These are phyloP conservation scores for Naganishia sp. DNA, from an alignment of 1,284 basidiomycete species.

Conservation along the genomic window DNA sequence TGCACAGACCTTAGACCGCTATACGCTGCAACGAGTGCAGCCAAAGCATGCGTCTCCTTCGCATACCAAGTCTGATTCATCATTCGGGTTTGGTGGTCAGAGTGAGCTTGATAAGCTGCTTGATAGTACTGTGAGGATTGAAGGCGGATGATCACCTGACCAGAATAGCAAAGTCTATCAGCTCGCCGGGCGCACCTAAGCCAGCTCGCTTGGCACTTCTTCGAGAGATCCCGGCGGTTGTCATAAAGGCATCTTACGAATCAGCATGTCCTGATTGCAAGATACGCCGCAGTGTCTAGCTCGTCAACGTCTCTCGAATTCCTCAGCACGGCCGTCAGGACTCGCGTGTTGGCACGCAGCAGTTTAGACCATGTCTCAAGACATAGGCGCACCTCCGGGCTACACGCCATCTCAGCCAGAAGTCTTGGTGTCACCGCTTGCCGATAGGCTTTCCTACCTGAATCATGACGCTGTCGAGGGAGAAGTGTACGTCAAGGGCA, in stretches of 20 bases:
- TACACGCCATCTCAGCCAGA: conserved; percentile 28
- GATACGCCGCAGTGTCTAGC: background rate
- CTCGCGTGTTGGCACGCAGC: background rate
- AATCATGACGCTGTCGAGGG: conserved; percentile 26
- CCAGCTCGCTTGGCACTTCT: conserved; percentile 2
- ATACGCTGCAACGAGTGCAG: background rate
- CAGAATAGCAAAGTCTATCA: background rate
- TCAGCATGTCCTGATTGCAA: background rate
- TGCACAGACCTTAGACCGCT: background rate
- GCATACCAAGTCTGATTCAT: no score
- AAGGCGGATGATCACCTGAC: background rate
- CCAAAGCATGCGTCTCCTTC: background rate
- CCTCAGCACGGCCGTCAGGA: no score
- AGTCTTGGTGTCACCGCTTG: conserved; percentile 28
- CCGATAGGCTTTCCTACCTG: conserved; percentile 27
- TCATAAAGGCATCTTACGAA: conserved; percentile 16
- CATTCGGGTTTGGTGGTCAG: no score
- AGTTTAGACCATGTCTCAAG: conserved; percentile 4
- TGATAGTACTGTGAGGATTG: no score
- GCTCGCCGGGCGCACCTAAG: conserved; percentile 17
- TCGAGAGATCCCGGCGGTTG: background rate
- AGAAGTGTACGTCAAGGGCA: conserved; percentile 28
- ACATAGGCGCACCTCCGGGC: conserved; percentile 6
- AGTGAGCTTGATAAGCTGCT: no score
- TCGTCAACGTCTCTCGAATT: background rate